Base-by-base conservation (phyloP, 371 early-diverging fungal species). In the Lichtheimia hyalospora region DNA sequence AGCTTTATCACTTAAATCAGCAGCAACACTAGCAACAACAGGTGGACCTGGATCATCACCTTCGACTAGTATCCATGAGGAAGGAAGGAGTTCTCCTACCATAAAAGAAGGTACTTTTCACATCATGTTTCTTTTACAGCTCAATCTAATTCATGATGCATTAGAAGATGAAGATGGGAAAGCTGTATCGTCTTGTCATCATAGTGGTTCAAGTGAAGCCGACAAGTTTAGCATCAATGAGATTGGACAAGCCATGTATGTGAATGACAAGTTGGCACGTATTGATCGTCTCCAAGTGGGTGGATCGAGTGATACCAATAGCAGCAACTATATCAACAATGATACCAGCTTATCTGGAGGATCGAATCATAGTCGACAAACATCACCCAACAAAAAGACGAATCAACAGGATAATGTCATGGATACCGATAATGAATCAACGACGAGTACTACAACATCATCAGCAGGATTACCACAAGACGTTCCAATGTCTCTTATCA, bases 201-300 rank as follows among this genome's bases (percentile, higher is more conserved):
- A 69, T 24, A 62, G 59, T 41, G 3, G 42, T 0, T 14, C 53
- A 1, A 44, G 58, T 12, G 60, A 64, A 13, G 57, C 20, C 23
- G 76, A 72, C 43, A 56, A 68, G 48, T 74, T 69, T 25, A 65
- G 68, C 8, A 59, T 74, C 8, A 75, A 79, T 54, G 76, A 79
- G 51, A 71, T 75, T 21, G 79, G 79, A 2, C 79, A 79, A 57
- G 75, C 76, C 8, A 58, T 68, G 27, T 79, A 79, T 63, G 65
- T 75, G 3, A 69, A 71, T 25, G 75, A 79, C 50, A 34, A 60
- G 7, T 58, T 59, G 44, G 52, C 54, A 50, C 64, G 76, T 3
- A 51, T 63, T 5, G 79, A 78, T 54, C 60, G 73, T 55, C 69
- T 52, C 60, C 71, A 40, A 64, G 49, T 34, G 5, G 34, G 21